Conservation (phyloP, 169 alveolate genomes). For the Eimeria praecox region DNA sequence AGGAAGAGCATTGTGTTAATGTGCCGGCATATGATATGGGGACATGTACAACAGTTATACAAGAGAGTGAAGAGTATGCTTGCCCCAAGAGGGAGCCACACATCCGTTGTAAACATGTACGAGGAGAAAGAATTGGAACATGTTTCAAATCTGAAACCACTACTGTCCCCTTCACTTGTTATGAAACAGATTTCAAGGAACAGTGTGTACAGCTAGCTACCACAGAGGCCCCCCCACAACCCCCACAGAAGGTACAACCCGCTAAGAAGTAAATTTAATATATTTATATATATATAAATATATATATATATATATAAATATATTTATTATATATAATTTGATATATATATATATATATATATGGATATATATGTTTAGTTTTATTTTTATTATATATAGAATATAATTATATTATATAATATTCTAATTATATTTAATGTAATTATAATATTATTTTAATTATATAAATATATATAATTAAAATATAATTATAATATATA, state of each 20-base stretch:
- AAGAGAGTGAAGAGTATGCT: conserved; percentile 77
- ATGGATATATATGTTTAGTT: too few species aligned
- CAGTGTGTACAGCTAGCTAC: conserved; percentile 79
- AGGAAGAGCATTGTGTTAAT: conserved; percentile 75
- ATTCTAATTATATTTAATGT: too few species aligned
- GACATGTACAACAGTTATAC: conserved; percentile 73
- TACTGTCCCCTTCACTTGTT: conserved; percentile 78
- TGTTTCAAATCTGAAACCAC: conserved; percentile 74
- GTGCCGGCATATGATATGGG: conserved; percentile 83
- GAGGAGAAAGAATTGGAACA: conserved; percentile 67
- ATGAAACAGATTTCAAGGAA: conserved; percentile 76
- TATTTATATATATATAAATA: neutral
- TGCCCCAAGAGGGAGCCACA: conserved; percentile 76
- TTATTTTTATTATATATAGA: too few species aligned
- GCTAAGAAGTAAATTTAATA: conserved; percentile 23
- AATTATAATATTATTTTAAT: too few species aligned
- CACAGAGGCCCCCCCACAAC: conserved; percentile 71
- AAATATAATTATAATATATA: too few species aligned
- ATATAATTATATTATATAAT: too few species aligned
- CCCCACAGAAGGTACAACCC: conserved; percentile 51
- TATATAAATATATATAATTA: too few species aligned
- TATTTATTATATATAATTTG: neutral
- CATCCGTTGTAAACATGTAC: conserved; percentile 62
- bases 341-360: too few species aligned
- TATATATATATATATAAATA: neutral